A percentile compares a stretch with the other conserved stretches of the same genome.
Evolutionary conservation across 768 basidiomycete species (phyloP).

Genomic region (Ephemerocybe angulata): DNA sequence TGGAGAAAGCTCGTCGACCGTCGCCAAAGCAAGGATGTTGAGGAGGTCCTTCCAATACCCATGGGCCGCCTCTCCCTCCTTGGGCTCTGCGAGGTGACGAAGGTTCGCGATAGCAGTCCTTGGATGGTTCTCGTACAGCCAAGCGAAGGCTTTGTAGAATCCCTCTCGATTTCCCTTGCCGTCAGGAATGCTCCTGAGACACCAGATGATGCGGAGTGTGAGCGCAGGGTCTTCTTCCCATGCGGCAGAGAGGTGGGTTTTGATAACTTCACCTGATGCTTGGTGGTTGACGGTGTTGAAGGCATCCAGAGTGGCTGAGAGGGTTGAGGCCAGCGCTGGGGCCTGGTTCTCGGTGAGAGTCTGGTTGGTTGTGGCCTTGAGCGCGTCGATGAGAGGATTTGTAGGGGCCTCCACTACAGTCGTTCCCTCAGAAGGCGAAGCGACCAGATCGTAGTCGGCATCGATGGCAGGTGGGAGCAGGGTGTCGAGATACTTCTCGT

Average conservation of each 20-base stretch:
- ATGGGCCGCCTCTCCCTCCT: slow-evolving; percentile 35
- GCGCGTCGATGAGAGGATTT: slow-evolving; percentile 56
- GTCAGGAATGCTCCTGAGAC: slow-evolving; percentile 64
- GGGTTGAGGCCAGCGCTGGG: slow-evolving; percentile 49
- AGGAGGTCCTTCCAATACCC: slow-evolving; percentile 78
- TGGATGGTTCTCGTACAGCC: slow-evolving; percentile 67
- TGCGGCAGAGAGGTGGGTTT: slow-evolving; percentile 39
- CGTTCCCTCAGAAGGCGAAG: not conserved
- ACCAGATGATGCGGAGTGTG: slow-evolving; percentile 69
- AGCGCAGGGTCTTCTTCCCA: slow-evolving; percentile 57
- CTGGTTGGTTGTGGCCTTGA: slow-evolving; percentile 38
- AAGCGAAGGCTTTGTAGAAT: slow-evolving; percentile 65
- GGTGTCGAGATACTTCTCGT: slow-evolving; percentile 52
- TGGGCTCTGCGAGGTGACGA: slow-evolving; percentile 45
- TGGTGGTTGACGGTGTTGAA: slow-evolving; percentile 41
- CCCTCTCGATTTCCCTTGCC: slow-evolving; percentile 58
- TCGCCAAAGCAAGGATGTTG: slow-evolving; percentile 61
- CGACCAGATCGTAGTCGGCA: slow-evolving; percentile 8
- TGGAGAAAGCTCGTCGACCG: slow-evolving; percentile 44
- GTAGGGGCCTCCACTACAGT: slow-evolving; percentile 10
- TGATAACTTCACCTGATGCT: slow-evolving; percentile 20
- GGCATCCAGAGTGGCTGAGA: slow-evolving; percentile 51
- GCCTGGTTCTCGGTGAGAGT: slow-evolving; percentile 50
- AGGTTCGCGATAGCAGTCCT: slow-evolving; percentile 67
- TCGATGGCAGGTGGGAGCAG: slow-evolving; percentile 39